Base-by-base conservation (phyloP, 257 asterid species). In the Striga asiatica region DNA sequence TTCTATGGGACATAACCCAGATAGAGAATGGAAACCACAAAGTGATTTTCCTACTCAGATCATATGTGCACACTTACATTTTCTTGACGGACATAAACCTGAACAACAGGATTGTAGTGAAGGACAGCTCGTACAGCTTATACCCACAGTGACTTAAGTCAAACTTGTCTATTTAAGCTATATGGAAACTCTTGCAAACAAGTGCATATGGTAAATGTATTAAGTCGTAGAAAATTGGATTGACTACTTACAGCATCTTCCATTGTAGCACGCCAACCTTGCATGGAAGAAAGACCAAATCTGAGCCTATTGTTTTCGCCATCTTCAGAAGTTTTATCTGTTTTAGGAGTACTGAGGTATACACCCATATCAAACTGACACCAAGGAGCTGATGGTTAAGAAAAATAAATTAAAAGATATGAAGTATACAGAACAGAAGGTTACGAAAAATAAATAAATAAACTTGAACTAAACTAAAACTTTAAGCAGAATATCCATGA, bases 181-280 rank as follows among this genome's bases (percentile, higher is more conserved):
- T 32, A n/a, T 11, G 16, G 8, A 35, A 3, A 61, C 14, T 62
- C 56, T 49, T 45, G 55, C 6, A 50, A 47, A 57, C 17, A 47
- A 61, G 25, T 11, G 34, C 54, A 46, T 51, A 27, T 27, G 9
- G 3, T 34, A 8, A 7, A 34, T 34, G 2, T 3, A 37, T 17
- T 17, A 32, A 47, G 18, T 13, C 19, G 2, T 58, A 43, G 29
- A 48, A 50, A 43, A 58, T 29, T 64, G 23, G 50, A 70, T n/a
- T 2, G 63, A 65, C 20, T 56, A 73, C 96, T 79, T 61, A 89
- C 97, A 45, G 96, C 96, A 78, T 89, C 97, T 78, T 89, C 97
- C 97, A 89, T 89, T 14, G 96, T 74, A 56, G 97, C 83, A 50
- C 96, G 97, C 97, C 97, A 89, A 63, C 97, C 97, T 75, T 89